Conservation (phyloP, 805 yeast genomes). For the Candida endomychidarum region DNA sequence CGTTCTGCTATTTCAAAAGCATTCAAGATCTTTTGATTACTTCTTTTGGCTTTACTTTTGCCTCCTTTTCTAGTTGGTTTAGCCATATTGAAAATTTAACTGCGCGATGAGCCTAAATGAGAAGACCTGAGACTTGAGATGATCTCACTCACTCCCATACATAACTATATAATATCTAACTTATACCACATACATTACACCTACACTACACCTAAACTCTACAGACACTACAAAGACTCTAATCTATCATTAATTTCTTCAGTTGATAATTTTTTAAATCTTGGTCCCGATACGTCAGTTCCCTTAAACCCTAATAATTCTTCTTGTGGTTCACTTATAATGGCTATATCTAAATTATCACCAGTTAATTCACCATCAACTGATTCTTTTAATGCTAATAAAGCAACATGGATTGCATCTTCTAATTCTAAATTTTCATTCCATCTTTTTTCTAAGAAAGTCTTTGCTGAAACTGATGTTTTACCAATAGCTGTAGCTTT, state of each 20-base stretch:
- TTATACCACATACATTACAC: too few species aligned
- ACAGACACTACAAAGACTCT: slow-evolving; percentile 38
- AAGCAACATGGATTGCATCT: slow-evolving; percentile 96
- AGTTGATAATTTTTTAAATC: slow-evolving; percentile 78
- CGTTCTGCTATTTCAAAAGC: slow-evolving; percentile 48
- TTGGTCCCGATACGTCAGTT: slow-evolving; percentile 79
- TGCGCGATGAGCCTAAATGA: slow-evolving; percentile 12
- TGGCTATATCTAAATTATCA: slow-evolving; percentile 88
- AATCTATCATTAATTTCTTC: slow-evolving; percentile 96
- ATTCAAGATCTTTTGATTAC: slow-evolving; percentile 37
- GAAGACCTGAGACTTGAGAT: slow-evolving; percentile 4
- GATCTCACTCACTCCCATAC: too few species aligned
- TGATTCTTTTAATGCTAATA: slow-evolving; percentile 90
- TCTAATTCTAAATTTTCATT: slow-evolving; percentile 94
- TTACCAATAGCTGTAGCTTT: slow-evolving; percentile 99
- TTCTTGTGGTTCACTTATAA: slow-evolving; percentile 81
- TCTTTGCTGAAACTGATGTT: slow-evolving; percentile 94
- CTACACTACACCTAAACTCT: not conserved
- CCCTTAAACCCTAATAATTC: slow-evolving; percentile 84
- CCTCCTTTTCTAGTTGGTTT: slow-evolving; percentile 20
- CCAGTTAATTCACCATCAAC: slow-evolving; percentile 98
- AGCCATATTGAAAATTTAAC: slow-evolving; percentile 17
- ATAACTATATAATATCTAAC: too few species aligned
- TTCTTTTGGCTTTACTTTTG: slow-evolving; percentile 27
- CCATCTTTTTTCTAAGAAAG: slow-evolving; percentile 97